These are phyloP conservation scores for Massospora cicadina DNA, from an alignment of 371 early-diverging fungal species.

Conservation along the genomic window DNA sequence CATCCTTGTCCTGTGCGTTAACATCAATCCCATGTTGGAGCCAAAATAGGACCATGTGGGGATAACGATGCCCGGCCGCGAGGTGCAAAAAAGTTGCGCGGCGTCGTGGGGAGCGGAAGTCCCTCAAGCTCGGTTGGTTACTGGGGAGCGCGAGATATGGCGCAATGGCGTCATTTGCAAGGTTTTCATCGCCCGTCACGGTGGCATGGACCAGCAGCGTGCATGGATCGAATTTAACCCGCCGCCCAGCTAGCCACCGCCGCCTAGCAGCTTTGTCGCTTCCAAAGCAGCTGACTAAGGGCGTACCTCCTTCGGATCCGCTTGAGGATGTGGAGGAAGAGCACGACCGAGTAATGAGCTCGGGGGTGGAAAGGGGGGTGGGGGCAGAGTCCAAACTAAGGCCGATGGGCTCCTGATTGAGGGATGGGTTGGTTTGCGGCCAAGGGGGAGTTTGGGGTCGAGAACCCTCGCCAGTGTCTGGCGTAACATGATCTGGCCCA, in stretches of 20 bases:
- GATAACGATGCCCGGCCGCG: constrained; percentile 30
- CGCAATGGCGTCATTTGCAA: constrained; percentile 11
- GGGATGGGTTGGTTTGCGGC: not conserved
- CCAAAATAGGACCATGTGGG: constrained; percentile 22
- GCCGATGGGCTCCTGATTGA: not conserved
- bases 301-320: not conserved
- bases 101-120: constrained; percentile 18
- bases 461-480: not conserved
- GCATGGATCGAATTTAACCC: constrained; percentile 19
- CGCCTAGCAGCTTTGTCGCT: constrained; percentile 11
- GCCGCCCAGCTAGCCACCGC: constrained; percentile 11
- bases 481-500: not conserved
- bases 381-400: not conserved
- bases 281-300: not conserved
- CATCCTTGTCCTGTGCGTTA: constrained; percentile 28
- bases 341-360: not conserved
- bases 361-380: not conserved
- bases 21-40: constrained; percentile 21
- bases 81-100: constrained; percentile 29
- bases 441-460: not conserved
- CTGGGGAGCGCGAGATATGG: not conserved
- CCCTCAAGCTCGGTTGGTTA: not conserved
- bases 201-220: constrained; percentile 19
- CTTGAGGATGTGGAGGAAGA: not conserved
- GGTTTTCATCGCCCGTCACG: constrained; percentile 17